Evolutionary conservation across 768 basidiomycete species (phyloP).

Genomic region (Lactifluus pinguis): DNA sequence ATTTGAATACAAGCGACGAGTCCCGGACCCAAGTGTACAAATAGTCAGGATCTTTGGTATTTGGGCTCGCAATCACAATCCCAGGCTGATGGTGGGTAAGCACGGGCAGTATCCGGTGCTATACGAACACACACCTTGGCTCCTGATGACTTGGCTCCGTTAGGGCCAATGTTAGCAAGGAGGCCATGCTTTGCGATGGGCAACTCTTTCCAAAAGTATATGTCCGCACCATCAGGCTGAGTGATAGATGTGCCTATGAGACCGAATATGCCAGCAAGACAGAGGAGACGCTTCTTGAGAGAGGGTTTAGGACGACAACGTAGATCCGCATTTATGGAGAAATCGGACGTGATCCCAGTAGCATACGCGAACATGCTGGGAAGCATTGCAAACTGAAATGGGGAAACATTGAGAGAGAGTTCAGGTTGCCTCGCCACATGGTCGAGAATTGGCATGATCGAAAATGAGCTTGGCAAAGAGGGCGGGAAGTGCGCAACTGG

Average conservation of each 20-base stretch:
- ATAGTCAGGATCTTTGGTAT: conserved; percentile 41
- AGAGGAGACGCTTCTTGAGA: conserved; percentile 27
- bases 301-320: background rate
- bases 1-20: conserved; percentile 64
- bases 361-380: conserved; percentile 4
- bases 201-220: conserved; percentile 43
- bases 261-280: conserved; percentile 25
- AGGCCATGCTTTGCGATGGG: conserved; percentile 56
- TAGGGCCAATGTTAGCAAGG: conserved; percentile 63
- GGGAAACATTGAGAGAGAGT: background rate
- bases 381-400: background rate
- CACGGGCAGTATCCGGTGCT: background rate
- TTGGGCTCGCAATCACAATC: conserved; percentile 36
- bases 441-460: background rate
- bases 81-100: conserved; percentile 23
- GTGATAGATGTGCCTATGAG: conserved; percentile 21
- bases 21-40: conserved; percentile 75
- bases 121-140: conserved; percentile 33
- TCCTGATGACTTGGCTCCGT: conserved; percentile 44
- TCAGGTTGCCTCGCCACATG: background rate
- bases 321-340: background rate
- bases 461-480: no score
- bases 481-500: no score
- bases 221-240: conserved; percentile 29
- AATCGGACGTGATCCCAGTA: background rate